Evolutionary conservation across 495 filamentous ascomycete species (phyloP).

Genomic region (Annulohypoxylon nitens): DNA sequence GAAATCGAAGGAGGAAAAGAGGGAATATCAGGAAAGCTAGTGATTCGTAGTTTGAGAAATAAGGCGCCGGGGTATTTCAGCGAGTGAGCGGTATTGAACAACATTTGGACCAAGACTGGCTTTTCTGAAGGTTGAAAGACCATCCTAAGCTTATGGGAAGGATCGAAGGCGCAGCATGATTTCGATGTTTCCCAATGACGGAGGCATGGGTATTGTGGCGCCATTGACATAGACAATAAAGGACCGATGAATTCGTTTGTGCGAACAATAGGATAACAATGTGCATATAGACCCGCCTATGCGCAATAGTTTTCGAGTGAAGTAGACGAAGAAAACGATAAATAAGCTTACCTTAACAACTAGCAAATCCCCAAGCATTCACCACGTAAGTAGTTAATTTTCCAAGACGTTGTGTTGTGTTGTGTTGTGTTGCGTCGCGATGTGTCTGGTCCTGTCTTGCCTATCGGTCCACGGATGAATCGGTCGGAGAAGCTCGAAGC

Average conservation of each 20-base stretch:
- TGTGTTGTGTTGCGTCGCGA: no score
- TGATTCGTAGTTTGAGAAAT: background rate
- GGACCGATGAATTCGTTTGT: constrained; percentile 22
- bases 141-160: background rate
- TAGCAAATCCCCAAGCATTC: background rate
- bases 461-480: constrained; percentile 31
- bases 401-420: constrained; percentile 6
- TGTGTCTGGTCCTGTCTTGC: constrained; percentile 9
- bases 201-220: constrained; percentile 13
- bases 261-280: constrained; percentile 15
- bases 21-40: background rate
- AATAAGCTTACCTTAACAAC: constrained; percentile 27
- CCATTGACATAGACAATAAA: background rate
- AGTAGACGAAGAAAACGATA: background rate
- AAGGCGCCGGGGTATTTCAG: background rate
- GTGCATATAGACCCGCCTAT: background rate
- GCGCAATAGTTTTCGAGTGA: background rate
- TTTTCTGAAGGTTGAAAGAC: background rate
- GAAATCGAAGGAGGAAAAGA: background rate
- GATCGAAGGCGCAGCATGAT: constrained; percentile 17
- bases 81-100: background rate
- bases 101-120: background rate
- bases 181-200: constrained; percentile 3
- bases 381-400: background rate
- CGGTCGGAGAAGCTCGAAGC: constrained; percentile 30